A percentile compares a stretch with the other conserved stretches of the same genome.
Evolutionary conservation across 2,329 filamentous ascomycete species (phyloP).

Genomic region (Talaromyces sp.): DNA sequence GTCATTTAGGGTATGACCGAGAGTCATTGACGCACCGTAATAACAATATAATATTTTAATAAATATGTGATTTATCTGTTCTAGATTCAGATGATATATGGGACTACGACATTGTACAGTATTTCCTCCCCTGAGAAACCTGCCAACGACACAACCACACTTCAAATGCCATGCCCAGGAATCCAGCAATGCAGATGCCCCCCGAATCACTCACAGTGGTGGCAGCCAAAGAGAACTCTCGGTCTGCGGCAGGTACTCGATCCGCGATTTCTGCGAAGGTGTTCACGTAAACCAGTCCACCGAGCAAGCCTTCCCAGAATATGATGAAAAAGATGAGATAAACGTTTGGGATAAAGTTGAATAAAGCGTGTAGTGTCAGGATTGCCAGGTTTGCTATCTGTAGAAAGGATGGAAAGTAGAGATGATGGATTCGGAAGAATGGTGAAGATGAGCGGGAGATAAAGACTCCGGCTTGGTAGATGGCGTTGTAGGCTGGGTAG

Average conservation of each 20-base stretch:
- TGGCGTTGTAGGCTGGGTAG: slow-evolving; percentile 90
- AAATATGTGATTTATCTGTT: too few species aligned
- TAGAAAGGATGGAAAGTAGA: slow-evolving; percentile 79
- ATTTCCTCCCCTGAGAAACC: slow-evolving; percentile 72
- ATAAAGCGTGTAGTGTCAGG: slow-evolving; percentile 71
- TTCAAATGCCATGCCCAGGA: slow-evolving; percentile 80
- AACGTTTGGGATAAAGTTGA: slow-evolving; percentile 77
- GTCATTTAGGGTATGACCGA: too few species aligned
- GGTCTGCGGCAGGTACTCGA: slow-evolving; percentile 68
- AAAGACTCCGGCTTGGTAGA: slow-evolving; percentile 95
- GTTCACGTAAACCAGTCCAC: slow-evolving; percentile 90
- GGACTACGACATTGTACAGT: slow-evolving; percentile 55
- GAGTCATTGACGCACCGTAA: too few species aligned
- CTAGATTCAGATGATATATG: too few species aligned
- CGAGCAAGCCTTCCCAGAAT: slow-evolving; percentile 92
- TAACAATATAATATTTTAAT: too few species aligned
- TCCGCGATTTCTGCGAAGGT: slow-evolving; percentile 95
- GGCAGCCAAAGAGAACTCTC: slow-evolving; percentile 87
- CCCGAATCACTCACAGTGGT: slow-evolving; percentile 89
- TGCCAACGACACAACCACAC: slow-evolving; percentile 80
- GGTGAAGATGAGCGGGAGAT: slow-evolving; percentile 88
- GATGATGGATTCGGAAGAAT: slow-evolving; percentile 72
- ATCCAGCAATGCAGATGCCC: slow-evolving; percentile 83
- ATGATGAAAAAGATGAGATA: slow-evolving; percentile 81
- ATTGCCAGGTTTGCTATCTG: slow-evolving; percentile 75